Conservation (phyloP, 176 grass and related monocot species). For the Raddia guianensis region DNA sequence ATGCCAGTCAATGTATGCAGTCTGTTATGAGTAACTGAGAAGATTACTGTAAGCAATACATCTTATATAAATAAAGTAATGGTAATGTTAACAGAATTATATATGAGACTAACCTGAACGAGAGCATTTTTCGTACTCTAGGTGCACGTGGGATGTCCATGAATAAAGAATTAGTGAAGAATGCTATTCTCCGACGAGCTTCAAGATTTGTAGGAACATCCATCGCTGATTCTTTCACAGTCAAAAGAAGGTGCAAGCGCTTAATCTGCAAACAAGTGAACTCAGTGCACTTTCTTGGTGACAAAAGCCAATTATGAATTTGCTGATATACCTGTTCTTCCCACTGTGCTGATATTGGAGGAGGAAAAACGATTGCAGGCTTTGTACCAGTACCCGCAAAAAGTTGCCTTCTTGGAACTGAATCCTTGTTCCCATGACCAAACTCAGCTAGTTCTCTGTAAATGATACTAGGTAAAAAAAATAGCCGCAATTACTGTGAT, state of each 20-base stretch:
- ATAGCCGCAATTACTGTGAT: conserved; percentile 10
- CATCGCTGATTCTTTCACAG: conserved; percentile 95
- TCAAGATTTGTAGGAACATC: conserved; percentile 95
- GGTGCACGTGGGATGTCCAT: conserved; percentile 98
- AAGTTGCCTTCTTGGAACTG: conserved; percentile 87
- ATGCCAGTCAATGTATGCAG: background rate
- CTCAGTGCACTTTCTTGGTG: conserved; percentile 23
- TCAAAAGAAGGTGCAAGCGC: conserved; percentile 82
- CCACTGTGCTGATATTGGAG: conserved; percentile 80
- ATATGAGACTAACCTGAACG: conserved; percentile 75
- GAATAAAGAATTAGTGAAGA: conserved; percentile 98
- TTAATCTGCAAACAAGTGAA: conserved; percentile 72
- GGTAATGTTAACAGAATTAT: conserved; percentile 16
- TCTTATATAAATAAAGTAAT: conserved; percentile 13
- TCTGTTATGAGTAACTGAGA: background rate
- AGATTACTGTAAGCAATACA: conserved; percentile 4
- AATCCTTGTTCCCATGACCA: conserved; percentile 86
- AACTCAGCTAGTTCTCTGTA: conserved; percentile 86
- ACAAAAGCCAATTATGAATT: conserved; percentile 29
- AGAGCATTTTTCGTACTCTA: conserved; percentile 94
- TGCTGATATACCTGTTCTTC: conserved; percentile 73
- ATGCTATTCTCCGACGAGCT: conserved; percentile 92
- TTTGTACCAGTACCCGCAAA: conserved; percentile 87
- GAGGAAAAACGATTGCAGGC: conserved; percentile 82
- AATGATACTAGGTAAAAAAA: conserved; percentile 13